Conservation (phyloP, 768 basidiomycete genomes). For the Ephemerocybe angulata region DNA sequence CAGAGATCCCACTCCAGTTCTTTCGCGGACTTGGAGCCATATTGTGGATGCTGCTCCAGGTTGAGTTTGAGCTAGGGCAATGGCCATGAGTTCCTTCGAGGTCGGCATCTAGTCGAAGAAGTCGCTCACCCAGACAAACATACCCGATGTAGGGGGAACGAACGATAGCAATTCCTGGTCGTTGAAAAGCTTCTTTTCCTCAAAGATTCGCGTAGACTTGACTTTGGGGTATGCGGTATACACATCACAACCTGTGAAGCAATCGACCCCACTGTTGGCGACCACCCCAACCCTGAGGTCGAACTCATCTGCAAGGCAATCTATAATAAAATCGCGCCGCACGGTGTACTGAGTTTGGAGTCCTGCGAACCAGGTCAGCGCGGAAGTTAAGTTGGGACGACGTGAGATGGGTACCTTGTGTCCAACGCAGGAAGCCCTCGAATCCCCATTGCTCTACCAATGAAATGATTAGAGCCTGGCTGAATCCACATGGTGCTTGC, state of each 20-base stretch:
- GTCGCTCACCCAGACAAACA: conserved; percentile 68
- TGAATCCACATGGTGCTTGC: conserved; percentile 70
- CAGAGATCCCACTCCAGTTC: conserved; percentile 58
- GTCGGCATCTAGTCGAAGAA: neutral
- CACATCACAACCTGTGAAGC: conserved; percentile 35
- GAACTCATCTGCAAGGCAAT: conserved; percentile 61
- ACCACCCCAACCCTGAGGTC: conserved; percentile 41
- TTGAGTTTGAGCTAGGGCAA: conserved; percentile 53
- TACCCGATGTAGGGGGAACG: conserved; percentile 75
- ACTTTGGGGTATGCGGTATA: conserved; percentile 25
- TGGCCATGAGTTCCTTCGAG: neutral
- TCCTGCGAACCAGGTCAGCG: conserved; percentile 29
- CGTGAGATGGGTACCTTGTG: conserved; percentile 45
- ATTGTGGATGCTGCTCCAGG: conserved; percentile 52
- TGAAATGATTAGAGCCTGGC: conserved; percentile 39
- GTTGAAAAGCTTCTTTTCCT: conserved; percentile 12
- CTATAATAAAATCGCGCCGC: conserved; percentile 62
- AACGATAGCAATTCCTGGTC: conserved; percentile 57
- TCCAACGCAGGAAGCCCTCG: conserved; percentile 74
- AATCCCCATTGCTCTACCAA: conserved; percentile 63
- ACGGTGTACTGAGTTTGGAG: conserved; percentile 52
- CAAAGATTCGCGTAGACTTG: neutral
- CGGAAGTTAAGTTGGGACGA: neutral
- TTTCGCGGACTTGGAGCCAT: conserved; percentile 34
- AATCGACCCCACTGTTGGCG: conserved; percentile 13